Percentiles rank a stretch among this genome's conserved stretches.
Conservation (phyloP, 192 early-diverging fungal genomes). For the Podila epicladia region DNA sequence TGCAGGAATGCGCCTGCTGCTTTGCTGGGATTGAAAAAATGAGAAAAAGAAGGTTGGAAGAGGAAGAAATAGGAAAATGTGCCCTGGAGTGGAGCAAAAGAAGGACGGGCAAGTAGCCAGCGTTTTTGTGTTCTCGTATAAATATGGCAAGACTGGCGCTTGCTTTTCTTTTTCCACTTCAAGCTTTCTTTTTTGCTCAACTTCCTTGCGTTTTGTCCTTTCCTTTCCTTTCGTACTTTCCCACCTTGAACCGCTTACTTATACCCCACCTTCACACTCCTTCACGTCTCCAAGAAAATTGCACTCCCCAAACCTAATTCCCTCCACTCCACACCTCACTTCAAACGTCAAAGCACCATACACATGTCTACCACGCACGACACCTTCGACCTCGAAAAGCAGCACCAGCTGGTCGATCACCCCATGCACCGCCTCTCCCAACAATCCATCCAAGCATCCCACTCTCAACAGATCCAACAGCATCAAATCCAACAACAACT, state of each 20-base stretch:
- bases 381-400: conserved; percentile 25
- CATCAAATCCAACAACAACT: conserved; percentile 18
- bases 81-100: not conserved
- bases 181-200: not conserved
- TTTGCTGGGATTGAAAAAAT: not conserved
- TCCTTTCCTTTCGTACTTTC: not conserved
- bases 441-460: conserved; percentile 15
- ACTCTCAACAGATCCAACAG: conserved; percentile 26
- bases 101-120: not conserved
- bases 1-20: no score
- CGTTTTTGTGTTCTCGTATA: not conserved
- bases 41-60: conserved; percentile 2
- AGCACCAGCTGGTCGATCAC: conserved; percentile 30
- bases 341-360: conserved; percentile 29
- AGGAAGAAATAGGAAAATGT: conserved; percentile 23
- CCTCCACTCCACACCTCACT: conserved; percentile 1
- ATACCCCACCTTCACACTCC: no score
- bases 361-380: conserved; percentile 46
- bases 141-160: not conserved
- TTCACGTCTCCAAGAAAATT: no score
- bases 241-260: no score
- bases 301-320: no score
- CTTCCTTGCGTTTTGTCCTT: not conserved
- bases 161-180: not conserved
- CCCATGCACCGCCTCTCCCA: conserved; percentile 18